Evolutionary conservation across 2,329 filamentous ascomycete genomes (phyloP), one percentile per base, ranked within the genome.

Genomic region (Neopestalotiopsis rosae): DNA sequence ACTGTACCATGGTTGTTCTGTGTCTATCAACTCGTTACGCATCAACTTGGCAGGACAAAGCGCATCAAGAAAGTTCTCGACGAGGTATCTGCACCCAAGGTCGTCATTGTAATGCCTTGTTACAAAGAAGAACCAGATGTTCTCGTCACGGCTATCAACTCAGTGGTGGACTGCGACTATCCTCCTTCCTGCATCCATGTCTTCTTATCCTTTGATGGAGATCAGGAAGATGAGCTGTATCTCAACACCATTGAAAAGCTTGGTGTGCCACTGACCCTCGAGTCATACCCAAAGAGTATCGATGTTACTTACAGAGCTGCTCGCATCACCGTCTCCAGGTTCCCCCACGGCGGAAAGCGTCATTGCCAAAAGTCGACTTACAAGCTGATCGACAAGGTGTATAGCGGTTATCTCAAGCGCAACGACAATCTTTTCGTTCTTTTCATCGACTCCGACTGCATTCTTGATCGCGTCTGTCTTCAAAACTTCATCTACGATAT

Each of bases 401-500:
- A 98, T 79, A 88, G 91, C 65, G 89, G 94, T 68, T 98, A 98
- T 73, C 85, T 97, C 66, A 92, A 91, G 80, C 87, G 90, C 62
- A 94, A 97, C 77, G 95, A 98, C 81, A 94, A 98, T 75, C 84
- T 98, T 0, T 98, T 98, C 79, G 92, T 98, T 66, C 88, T 98
- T 12, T 98, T 98, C 82, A 98, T 98, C 78, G 95, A 98, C 82
- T 98, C 95, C 0, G 95, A 98, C 79, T 98, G 96, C 81, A 96
- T 98, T 71, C 85, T 98, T 64, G 95, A 98, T 83, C 89, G 90
- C 69, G 90, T 95, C 56, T 98, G 95, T 79, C 89, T 98, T 69
- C 95, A 98, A 79, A 98, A 98, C 80, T 98, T 98, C 81, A 93
- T 98, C 83, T 98, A 96, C 81, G 95, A 98, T 79, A 98, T 98